phyloP scores from a whole-genome alignment of 148 eudicot species.

The Polygonum aviculare region DNA sequence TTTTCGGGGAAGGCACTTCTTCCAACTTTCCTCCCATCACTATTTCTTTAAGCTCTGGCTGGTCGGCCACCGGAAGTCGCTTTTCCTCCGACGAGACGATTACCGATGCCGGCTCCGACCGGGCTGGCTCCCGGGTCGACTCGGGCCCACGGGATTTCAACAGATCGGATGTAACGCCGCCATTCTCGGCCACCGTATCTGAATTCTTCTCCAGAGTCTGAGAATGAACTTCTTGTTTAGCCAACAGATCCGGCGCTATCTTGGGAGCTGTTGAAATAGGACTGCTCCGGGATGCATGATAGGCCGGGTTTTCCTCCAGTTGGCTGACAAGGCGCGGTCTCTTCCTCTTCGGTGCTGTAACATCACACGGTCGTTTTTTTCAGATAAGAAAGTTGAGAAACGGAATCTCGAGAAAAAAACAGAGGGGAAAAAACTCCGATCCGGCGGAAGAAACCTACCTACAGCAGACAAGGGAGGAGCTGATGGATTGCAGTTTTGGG shows the following conservation, averaged over 20 bases:
- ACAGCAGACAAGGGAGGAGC: conserved; percentile 33
- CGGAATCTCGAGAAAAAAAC: neutral
- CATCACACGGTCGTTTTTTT: neutral
- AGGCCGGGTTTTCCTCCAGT: conserved; percentile 31
- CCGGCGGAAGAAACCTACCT: conserved; percentile 31
- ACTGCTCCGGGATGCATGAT: conserved; percentile 26
- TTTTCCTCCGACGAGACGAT: conserved; percentile 12
- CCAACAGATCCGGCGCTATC: conserved; percentile 27
- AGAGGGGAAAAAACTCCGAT: too few species aligned
- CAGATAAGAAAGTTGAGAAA: neutral
- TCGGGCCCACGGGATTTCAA: conserved; percentile 13
- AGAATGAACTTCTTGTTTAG: conserved; percentile 27
- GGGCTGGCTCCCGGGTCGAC: conserved; percentile 12
- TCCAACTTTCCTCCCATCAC: conserved; percentile 37
- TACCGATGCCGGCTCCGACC: neutral
- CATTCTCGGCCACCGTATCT: conserved; percentile 31
- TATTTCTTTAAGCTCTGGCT: conserved; percentile 22
- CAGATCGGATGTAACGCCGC: conserved; percentile 18
- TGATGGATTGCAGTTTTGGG: conserved; percentile 30
- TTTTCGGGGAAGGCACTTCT: conserved; percentile 32
- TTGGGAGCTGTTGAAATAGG: conserved; percentile 26
- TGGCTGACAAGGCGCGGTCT: conserved; percentile 46
- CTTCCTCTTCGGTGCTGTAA: conserved; percentile 76
- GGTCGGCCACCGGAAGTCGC: conserved; percentile 19
- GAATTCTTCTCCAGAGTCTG: conserved; percentile 24